These are phyloP conservation scores for Colletotrichum orchidophilum DNA, from an alignment of 2,329 filamentous ascomycete genomes.

Conservation along the genomic window DNA sequence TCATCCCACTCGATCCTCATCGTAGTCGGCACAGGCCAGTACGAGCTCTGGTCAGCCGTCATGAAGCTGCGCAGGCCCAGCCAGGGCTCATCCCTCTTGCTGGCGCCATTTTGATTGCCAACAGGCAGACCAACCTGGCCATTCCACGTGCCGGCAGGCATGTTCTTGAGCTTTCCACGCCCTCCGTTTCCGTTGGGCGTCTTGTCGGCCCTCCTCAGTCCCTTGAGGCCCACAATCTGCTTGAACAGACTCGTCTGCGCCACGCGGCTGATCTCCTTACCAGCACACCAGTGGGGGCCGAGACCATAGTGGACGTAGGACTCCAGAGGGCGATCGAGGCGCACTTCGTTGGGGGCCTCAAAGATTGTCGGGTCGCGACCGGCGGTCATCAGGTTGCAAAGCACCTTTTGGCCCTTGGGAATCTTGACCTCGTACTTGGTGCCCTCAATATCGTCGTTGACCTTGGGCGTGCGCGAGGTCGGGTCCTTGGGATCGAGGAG, in stretches of 20 bases:
- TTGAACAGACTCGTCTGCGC: slow-evolving; percentile 38
- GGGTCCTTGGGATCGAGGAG: slow-evolving; percentile 34
- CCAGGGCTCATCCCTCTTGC: slow-evolving; percentile 28
- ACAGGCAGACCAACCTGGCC: slow-evolving; percentile 35
- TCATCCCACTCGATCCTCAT: slow-evolving; percentile 39
- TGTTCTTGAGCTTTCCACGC: slow-evolving; percentile 38
- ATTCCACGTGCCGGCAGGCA: slow-evolving; percentile 34
- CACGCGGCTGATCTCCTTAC: slow-evolving; percentile 47
- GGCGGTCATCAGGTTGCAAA: slow-evolving; percentile 60
- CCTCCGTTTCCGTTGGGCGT: slow-evolving; percentile 10
- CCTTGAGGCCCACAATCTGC: slow-evolving; percentile 37
- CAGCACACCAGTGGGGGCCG: slow-evolving; percentile 55
- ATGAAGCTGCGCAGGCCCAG: slow-evolving; percentile 37
- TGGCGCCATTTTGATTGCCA: slow-evolving; percentile 17
- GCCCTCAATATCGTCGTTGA: slow-evolving; percentile 33
- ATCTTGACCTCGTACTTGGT: slow-evolving; percentile 28
- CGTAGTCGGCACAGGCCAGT: slow-evolving; percentile 37
- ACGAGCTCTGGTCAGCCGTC: slow-evolving; percentile 39
- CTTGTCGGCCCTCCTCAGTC: slow-evolving; percentile 36
- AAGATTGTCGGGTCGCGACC: slow-evolving; percentile 58
- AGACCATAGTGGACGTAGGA: slow-evolving; percentile 62
- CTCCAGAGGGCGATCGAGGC: slow-evolving; percentile 58
- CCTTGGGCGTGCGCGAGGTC: slow-evolving; percentile 23
- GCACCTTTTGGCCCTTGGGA: slow-evolving; percentile 55
- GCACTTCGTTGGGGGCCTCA: slow-evolving; percentile 59